Evolutionary conservation across 140 eudicot genomes (phyloP), one percentile per base, ranked within the genome.

Genomic region (Ambrosia hybrid): DNA sequence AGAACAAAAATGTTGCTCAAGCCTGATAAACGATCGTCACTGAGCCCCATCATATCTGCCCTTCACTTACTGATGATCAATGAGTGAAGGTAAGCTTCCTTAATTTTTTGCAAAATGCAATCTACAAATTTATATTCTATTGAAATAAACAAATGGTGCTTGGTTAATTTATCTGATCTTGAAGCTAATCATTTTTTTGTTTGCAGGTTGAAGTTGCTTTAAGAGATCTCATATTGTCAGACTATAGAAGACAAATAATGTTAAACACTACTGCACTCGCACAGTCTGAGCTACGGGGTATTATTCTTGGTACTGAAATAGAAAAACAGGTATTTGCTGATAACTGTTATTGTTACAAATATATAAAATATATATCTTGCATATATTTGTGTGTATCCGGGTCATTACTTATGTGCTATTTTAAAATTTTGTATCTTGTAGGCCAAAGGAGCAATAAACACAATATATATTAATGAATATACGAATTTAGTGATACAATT

Each of bases 361-460:
- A n/a, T n/a, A n/a, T n/a, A n/a, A n/a, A n/a, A n/a, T n/a, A 7
- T n/a, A 1, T 39, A 39, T 39, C 8, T 39, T 39, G 0, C 0
- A 39, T 39, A 39, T 39, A 39, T 39, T 39, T 59, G 65, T 11
- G 13, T 59, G n/a, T 30, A 9, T 59, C 2, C 38, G 56, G 8
- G 38, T 57, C 0, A 57, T 62, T 61, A 17, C 59, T 80, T 17
- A 46, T 63, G 45, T 5, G 64, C 16, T 21, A 6, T 6, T 9
- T 51, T 45, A 37, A 64, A 34, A n/a, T n/a, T 71, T 6, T 74
- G 17, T 63, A 5, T 57, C 21, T 59, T 76, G 15, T 73, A 90
- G 99, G 97, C 99, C 2, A 94, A 90, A 78, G 99, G 85, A 81
- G 90, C 99, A n/a, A n/a, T n/a, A n/a, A n/a, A n/a, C n/a, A n/a